Percentiles rank a stretch among this genome's conserved stretches.
These are phyloP conservation scores for Beverwykella pulmonaria DNA, from an alignment of 495 filamentous ascomycete genomes.

Conservation along the genomic window DNA sequence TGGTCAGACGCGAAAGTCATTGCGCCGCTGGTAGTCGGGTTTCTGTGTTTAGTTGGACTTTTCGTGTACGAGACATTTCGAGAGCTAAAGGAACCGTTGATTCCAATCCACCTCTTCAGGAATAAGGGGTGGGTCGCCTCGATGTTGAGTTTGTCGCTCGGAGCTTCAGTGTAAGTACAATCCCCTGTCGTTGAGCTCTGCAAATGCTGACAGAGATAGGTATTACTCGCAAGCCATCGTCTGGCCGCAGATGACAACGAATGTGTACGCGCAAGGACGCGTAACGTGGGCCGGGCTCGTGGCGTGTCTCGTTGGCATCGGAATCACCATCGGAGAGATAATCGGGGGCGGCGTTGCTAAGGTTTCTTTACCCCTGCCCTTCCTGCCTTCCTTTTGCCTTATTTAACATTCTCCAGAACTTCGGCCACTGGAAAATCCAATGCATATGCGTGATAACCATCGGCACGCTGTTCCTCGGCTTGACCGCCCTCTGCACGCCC, in stretches of 20 bases:
- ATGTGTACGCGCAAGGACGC: constrained; percentile 20
- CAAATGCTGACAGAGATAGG: neutral
- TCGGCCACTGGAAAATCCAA: constrained; percentile 31
- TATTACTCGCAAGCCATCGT: constrained; percentile 34
- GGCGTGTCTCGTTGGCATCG: constrained; percentile 26
- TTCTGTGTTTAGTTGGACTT: constrained; percentile 43
- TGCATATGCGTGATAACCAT: constrained; percentile 29
- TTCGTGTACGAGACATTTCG: constrained; percentile 44
- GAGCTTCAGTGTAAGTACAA: constrained; percentile 21
- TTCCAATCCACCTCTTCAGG: constrained; percentile 35
- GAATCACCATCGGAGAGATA: constrained; percentile 28
- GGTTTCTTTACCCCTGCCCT: constrained; percentile 3
- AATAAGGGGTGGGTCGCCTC: constrained; percentile 24
- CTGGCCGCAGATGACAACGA: constrained; percentile 27
- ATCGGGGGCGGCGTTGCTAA: constrained; percentile 27
- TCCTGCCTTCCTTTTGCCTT: neutral
- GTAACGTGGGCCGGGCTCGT: constrained; percentile 14
- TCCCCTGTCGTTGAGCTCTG: neutral
- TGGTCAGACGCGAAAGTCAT: constrained; percentile 49
- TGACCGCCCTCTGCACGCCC: constrained; percentile 24
- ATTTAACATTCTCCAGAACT: constrained; percentile 11
- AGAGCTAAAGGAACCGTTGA: constrained; percentile 28
- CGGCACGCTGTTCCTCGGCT: constrained; percentile 27
- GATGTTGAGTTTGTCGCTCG: constrained; percentile 25
- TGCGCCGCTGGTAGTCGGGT: constrained; percentile 47